These are phyloP conservation scores for Sonneratia caseolaris DNA, from an alignment of 345 rosid genomes.

Conservation along the genomic window DNA sequence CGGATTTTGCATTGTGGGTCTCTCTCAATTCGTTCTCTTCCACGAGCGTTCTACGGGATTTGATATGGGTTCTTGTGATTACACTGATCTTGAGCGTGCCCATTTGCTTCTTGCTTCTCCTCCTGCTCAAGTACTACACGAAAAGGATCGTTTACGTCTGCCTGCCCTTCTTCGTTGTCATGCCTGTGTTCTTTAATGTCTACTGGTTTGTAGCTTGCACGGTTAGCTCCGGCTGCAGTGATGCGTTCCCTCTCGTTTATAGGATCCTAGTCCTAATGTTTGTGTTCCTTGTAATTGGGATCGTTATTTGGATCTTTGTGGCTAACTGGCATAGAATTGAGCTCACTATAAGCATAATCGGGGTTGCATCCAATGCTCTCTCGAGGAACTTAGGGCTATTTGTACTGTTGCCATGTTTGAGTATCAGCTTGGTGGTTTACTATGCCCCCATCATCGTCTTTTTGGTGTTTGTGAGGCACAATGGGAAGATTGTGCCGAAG, in stretches of 20 bases:
- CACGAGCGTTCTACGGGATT: slow-evolving; percentile 25
- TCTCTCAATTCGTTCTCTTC: slow-evolving; percentile 16
- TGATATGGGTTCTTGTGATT: slow-evolving; percentile 59
- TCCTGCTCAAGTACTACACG: slow-evolving; percentile 67
- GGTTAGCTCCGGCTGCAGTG: slow-evolving; percentile 53
- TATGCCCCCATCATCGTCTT: slow-evolving; percentile 71
- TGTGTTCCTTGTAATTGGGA: slow-evolving; percentile 53
- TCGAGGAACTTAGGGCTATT: slow-evolving; percentile 63
- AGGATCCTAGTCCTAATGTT: slow-evolving; percentile 60
- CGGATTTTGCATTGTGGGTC: slow-evolving; percentile 14
- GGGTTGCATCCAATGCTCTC: slow-evolving; percentile 74
- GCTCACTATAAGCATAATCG: slow-evolving; percentile 62
- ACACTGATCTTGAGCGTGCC: slow-evolving; percentile 65
- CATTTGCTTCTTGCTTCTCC: slow-evolving; percentile 51
- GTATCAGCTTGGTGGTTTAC: slow-evolving; percentile 41
- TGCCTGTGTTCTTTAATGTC: slow-evolving; percentile 62
- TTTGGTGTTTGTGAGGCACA: slow-evolving; percentile 64
- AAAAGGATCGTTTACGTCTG: slow-evolving; percentile 75
- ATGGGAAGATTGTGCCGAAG: slow-evolving; percentile 57
- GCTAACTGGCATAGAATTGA: slow-evolving; percentile 77
- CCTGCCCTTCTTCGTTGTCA: slow-evolving; percentile 60
- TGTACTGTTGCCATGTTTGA: slow-evolving; percentile 50
- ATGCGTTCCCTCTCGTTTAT: slow-evolving; percentile 57
- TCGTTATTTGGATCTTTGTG: slow-evolving; percentile 67
- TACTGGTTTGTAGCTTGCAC: slow-evolving; percentile 95